Percentiles rank a stretch among this genome's conserved stretches.
phyloP scores from a whole-genome alignment of 1,139 yeast genomes.

The Blastobotrys persicus region DNA sequence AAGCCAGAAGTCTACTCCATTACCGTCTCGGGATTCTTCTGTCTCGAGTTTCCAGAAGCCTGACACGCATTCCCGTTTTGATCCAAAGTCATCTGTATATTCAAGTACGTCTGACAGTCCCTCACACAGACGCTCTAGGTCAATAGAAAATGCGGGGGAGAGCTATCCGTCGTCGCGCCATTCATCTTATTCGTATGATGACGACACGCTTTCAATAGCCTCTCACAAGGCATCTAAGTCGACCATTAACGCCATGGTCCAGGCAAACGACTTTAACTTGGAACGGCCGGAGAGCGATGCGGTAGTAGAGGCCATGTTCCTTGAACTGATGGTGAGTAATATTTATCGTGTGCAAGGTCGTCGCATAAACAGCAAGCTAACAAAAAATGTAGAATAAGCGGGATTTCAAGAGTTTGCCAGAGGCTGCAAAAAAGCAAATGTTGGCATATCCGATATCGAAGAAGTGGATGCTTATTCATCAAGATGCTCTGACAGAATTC shows the following conservation, averaged over 20 bases:
- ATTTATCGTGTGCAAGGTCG: too few relatives aligned
- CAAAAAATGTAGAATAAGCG: slow-evolving; percentile 70
- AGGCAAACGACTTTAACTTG: slow-evolving; percentile 27
- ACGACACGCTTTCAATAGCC: slow-evolving; percentile 21
- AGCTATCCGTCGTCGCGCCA: slow-evolving; percentile 12
- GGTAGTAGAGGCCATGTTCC: slow-evolving; percentile 38
- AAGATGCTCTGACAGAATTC: slow-evolving; percentile 76
- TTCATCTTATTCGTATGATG: slow-evolving; percentile 21
- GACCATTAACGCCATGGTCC: slow-evolving; percentile 18
- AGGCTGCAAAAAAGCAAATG: slow-evolving; percentile 76
- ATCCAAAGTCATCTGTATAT: slow-evolving; percentile 1
- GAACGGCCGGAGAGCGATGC: slow-evolving; percentile 36
- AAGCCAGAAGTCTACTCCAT: slow-evolving; percentile 7
- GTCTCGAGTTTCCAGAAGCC: background rate
- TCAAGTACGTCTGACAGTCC: slow-evolving; percentile 6
- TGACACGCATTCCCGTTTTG: slow-evolving; percentile 1
- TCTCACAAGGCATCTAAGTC: slow-evolving; percentile 22
- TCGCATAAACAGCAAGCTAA: too few relatives aligned
- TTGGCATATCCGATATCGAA: slow-evolving; percentile 69
- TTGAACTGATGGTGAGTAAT: slow-evolving; percentile 36
- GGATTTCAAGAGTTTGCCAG: slow-evolving; percentile 77
- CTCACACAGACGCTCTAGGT: slow-evolving; percentile 14
- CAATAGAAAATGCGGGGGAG: slow-evolving; percentile 17
- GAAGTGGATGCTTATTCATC: slow-evolving; percentile 90
- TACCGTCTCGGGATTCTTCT: slow-evolving; percentile 10